Evolutionary conservation across 2,329 filamentous ascomycete species (phyloP).

Genomic region (Beauveria scarabaeidicola): DNA sequence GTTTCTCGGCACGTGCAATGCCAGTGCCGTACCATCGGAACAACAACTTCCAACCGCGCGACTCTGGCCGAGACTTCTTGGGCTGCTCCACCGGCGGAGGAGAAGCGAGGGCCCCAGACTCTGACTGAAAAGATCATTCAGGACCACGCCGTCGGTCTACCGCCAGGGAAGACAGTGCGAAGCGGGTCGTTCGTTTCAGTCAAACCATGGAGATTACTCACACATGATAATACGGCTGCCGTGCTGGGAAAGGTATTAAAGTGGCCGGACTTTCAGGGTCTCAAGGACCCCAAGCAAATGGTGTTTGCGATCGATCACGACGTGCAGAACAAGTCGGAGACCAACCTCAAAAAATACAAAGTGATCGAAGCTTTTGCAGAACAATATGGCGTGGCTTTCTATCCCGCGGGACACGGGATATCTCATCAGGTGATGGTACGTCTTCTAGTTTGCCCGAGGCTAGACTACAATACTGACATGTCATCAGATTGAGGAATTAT

Average conservation of each 20-base stretch:
- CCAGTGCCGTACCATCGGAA: neutral
- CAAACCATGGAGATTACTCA: conserved; percentile 67
- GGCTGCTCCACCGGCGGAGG: neutral
- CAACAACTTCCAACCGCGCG: neutral
- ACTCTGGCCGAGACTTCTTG: neutral
- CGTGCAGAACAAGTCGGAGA: conserved; percentile 71
- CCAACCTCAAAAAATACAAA: conserved; percentile 74
- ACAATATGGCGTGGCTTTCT: conserved; percentile 70
- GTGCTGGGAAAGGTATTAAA: conserved; percentile 41
- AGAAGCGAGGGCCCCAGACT: conserved; percentile 54
- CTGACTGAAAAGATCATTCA: conserved; percentile 92
- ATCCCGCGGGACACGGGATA: conserved; percentile 69
- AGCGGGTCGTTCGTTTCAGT: conserved; percentile 80
- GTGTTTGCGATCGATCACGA: conserved; percentile 82
- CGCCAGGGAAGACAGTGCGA: conserved; percentile 65
- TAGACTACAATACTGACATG: conserved; percentile 1
- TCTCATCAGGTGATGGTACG: conserved; percentile 72
- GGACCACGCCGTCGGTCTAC: conserved; percentile 65
- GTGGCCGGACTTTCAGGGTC: conserved; percentile 54
- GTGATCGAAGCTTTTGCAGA: conserved; percentile 76
- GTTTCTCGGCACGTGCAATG: neutral
- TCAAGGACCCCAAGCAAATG: conserved; percentile 64
- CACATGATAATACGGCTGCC: conserved; percentile 73
- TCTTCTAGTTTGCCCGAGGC: neutral
- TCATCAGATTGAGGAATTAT: conserved; percentile 66